These are phyloP conservation scores for Xerocomus amazonicus DNA, from an alignment of 1,284 basidiomycete genomes.

Conservation along the genomic window DNA sequence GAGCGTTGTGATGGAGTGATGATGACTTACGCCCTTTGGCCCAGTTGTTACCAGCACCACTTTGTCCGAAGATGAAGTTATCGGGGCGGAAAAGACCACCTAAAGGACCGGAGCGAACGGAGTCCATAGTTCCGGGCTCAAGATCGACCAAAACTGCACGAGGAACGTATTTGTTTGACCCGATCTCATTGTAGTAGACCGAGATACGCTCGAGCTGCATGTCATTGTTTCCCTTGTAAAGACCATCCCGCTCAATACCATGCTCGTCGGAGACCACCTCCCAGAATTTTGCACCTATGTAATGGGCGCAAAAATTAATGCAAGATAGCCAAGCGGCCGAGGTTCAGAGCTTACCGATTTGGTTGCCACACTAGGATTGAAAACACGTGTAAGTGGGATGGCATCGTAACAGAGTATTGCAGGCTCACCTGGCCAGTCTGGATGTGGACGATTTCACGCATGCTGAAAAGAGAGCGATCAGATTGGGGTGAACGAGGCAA, in stretches of 20 bases:
- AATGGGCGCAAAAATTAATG: neutral
- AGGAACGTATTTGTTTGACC: constrained; percentile 92
- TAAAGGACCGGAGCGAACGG: constrained; percentile 81
- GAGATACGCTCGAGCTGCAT: constrained; percentile 97
- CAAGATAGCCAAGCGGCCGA: neutral
- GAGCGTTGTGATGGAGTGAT: fast-evolving
- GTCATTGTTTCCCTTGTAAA: constrained; percentile 92
- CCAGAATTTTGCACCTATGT: constrained; percentile 95
- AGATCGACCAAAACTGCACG: constrained; percentile 93
- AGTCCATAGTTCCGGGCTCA: constrained; percentile 97
- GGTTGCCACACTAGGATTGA: constrained; percentile 84
- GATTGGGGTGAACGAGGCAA: constrained; percentile 18
- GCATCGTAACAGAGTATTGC: neutral
- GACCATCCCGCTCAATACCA: constrained; percentile 89
- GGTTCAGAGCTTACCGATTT: constrained; percentile 68
- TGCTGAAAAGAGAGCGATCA: constrained; percentile 49
- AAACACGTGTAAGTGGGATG: constrained; percentile 18
- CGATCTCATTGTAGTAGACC: constrained; percentile 93
- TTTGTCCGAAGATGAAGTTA: constrained; percentile 90
- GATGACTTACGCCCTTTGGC: constrained; percentile 82
- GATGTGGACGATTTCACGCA: constrained; percentile 97
- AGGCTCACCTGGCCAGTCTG: constrained; percentile 86
- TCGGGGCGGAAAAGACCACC: constrained; percentile 91
- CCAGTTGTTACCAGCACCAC: constrained; percentile 96
- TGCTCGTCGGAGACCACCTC: constrained; percentile 97